Evolutionary conservation across 2,329 filamentous ascomycete species (phyloP).

Genomic region (Sporothrix pallida): DNA sequence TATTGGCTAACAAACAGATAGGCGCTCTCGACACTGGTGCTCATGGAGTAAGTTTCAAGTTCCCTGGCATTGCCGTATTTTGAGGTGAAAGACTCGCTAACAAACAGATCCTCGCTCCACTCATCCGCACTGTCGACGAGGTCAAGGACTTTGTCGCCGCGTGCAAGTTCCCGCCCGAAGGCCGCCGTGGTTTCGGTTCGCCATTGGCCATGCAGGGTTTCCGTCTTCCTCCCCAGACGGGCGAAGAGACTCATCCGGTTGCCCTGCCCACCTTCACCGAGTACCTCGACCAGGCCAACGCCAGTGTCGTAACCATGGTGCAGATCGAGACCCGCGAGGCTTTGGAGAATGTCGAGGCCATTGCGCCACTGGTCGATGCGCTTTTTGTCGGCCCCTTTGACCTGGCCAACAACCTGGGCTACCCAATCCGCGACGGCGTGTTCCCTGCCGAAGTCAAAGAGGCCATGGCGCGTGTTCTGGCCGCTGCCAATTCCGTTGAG

Average conservation of each 20-base stretch:
- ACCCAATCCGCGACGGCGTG: conserved; percentile 65
- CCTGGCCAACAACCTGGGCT: conserved; percentile 66
- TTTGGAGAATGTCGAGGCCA: conserved; percentile 64
- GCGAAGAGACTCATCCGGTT: neutral
- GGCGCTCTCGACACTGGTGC: conserved; percentile 64
- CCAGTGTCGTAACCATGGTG: conserved; percentile 66
- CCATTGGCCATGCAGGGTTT: conserved; percentile 61
- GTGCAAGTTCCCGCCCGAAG: conserved; percentile 62
- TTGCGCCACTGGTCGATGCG: conserved; percentile 67
- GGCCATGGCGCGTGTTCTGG: conserved; percentile 64
- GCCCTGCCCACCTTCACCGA: conserved; percentile 56
- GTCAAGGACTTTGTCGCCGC: conserved; percentile 56
- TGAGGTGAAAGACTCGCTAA: neutral
- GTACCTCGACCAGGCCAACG: conserved; percentile 63
- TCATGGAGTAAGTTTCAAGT: conserved; percentile 54
- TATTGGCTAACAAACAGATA: conserved; percentile 41
- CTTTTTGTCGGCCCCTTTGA: conserved; percentile 72
- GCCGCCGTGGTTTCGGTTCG: conserved; percentile 61
- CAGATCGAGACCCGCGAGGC: conserved; percentile 72
- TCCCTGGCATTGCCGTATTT: neutral
- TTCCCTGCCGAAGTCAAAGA: conserved; percentile 63
- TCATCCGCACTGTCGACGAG: conserved; percentile 61
- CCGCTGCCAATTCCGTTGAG: conserved; percentile 63
- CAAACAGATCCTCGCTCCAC: conserved; percentile 56
- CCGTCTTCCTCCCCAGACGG: conserved; percentile 34